Percentiles rank a stretch among this genome's conserved stretches.
Conservation (phyloP, 2,329 filamentous ascomycete genomes). For the Ceratocystis eucalypticola region DNA sequence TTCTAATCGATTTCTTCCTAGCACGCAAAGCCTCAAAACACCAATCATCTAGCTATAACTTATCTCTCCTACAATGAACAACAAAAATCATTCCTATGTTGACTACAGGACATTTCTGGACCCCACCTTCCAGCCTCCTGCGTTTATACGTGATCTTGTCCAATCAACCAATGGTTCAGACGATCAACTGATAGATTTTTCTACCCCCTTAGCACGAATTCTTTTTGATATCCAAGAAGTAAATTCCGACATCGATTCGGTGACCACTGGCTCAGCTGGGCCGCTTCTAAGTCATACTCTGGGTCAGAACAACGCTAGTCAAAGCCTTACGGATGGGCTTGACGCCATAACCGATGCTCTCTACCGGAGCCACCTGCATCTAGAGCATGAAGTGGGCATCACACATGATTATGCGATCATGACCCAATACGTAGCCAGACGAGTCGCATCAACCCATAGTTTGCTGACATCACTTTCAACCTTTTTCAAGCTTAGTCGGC, state of each 20-base stretch:
- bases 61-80: slow-evolving; percentile 20
- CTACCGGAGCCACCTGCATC: slow-evolving; percentile 69
- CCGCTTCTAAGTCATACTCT: slow-evolving; percentile 69
- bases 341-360: slow-evolving; percentile 68
- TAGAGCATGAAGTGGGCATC: slow-evolving; percentile 68
- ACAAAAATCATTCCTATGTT: slow-evolving; percentile 68
- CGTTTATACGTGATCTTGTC: slow-evolving; percentile 81
- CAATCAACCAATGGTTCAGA: slow-evolving; percentile 82
- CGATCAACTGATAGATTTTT: slow-evolving; percentile 81
- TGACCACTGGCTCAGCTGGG: slow-evolving; percentile 73
- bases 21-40: background rate
- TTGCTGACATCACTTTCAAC: slow-evolving; percentile 64
- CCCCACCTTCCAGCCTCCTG: slow-evolving; percentile 63
- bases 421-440: slow-evolving; percentile 60
- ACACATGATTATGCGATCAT: slow-evolving; percentile 71
- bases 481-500: slow-evolving; percentile 67
- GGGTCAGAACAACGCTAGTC: slow-evolving; percentile 58
- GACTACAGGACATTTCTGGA: slow-evolving; percentile 88
- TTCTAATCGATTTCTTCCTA: background rate
- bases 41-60: background rate
- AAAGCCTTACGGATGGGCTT: slow-evolving; percentile 58
- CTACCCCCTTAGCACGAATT: slow-evolving; percentile 81
- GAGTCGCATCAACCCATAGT: slow-evolving; percentile 67
- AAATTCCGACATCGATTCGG: slow-evolving; percentile 82
- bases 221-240: slow-evolving; percentile 96